Evolutionary conservation across 2,329 filamentous ascomycete genomes (phyloP), one percentile per base, ranked within the genome.

Genomic region (Aureobasidium zeae): DNA sequence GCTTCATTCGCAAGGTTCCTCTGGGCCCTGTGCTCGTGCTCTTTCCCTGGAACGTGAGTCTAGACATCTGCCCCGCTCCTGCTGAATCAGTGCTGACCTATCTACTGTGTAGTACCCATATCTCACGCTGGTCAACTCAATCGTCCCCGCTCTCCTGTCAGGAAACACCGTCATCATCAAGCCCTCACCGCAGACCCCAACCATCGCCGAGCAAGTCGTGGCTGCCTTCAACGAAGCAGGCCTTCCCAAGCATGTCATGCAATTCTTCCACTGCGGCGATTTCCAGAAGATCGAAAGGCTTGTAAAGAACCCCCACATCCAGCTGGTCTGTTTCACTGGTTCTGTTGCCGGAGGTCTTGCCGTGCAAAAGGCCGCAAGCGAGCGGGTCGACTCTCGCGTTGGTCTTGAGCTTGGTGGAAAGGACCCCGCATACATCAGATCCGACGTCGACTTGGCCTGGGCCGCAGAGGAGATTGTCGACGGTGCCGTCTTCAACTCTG

Each of bases 401-500:
- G 86, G 87, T 2, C 73, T 96, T 26, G 89, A 96, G 65, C 78
- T 96, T 20, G 89, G 89, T 51, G 89, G 89, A 51, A 96, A 96
- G 60, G 89, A 96, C 60, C 86, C 89, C 4, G 89, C 89, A 17
- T 96, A 95, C 57, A 73, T 96, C 44, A 74, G 89, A 48, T 70
- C 70, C 5, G 89, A 96, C 56, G 86, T 94, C 1, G 87, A 96
- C 59, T 65, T 94, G 35, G 77, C 78, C 35, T 95, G 88, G 89
- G 88, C 83, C 0, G 89, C 89, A 0, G 87, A 84, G 53, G 87
- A 95, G 65, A 91, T 96, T 55, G 86, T 96, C 11, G 89, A 96
- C 55, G 89, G 89, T 15, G 81, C 87, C n/a, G 72, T 96, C 46
- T 96, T 96, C 73, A 96, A 96, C 68, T 94, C 88, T 39, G 89